Percentiles rank a stretch among this genome's conserved stretches.
Evolutionary conservation across 2,329 filamentous ascomycete species (phyloP).

Genomic region (Mollisia scopiformis): DNA sequence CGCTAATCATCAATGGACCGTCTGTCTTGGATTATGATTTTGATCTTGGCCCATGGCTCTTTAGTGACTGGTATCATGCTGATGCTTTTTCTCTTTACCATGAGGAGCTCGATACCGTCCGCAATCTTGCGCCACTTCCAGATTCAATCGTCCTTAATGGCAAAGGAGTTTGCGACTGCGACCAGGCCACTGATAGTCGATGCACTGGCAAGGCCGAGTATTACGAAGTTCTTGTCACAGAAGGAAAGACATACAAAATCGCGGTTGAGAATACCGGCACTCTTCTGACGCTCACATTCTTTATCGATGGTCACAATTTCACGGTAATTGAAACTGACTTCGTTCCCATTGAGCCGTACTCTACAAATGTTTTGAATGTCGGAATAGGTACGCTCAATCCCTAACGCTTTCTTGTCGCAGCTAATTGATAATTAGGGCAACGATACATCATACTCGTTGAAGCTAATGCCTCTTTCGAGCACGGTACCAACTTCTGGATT

Average conservation of each 20-base stretch:
- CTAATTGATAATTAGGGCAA: slow-evolving; percentile 53
- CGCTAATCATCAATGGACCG: slow-evolving; percentile 64
- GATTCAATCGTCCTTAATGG: too few relatives aligned
- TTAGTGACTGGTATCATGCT: slow-evolving; percentile 20
- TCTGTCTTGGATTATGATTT: slow-evolving; percentile 59
- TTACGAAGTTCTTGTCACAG: slow-evolving; percentile 39
- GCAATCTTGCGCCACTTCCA: too few relatives aligned
- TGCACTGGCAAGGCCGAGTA: slow-evolving; percentile 20
- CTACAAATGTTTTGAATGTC: slow-evolving; percentile 47
- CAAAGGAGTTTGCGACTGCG: slow-evolving; percentile 18
- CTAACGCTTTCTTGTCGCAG: too few relatives aligned
- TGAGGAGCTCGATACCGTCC: slow-evolving; percentile 28
- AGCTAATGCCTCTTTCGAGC: slow-evolving; percentile 48
- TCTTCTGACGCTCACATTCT: slow-evolving; percentile 39
- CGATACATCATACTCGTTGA: slow-evolving; percentile 46
- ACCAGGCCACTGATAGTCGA: neutral
- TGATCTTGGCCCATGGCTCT: slow-evolving; percentile 54
- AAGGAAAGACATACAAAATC: slow-evolving; percentile 47
- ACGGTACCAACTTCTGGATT: slow-evolving; percentile 59
- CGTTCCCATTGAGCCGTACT: slow-evolving; percentile 58
- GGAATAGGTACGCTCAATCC: too few relatives aligned
- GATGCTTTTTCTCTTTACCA: slow-evolving; percentile 28
- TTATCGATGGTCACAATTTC: slow-evolving; percentile 57
- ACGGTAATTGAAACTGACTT: slow-evolving; percentile 60
- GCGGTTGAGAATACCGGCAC: slow-evolving; percentile 46